Conservation (phyloP, 306 rosid species). For the Boehmeria nivea region DNA sequence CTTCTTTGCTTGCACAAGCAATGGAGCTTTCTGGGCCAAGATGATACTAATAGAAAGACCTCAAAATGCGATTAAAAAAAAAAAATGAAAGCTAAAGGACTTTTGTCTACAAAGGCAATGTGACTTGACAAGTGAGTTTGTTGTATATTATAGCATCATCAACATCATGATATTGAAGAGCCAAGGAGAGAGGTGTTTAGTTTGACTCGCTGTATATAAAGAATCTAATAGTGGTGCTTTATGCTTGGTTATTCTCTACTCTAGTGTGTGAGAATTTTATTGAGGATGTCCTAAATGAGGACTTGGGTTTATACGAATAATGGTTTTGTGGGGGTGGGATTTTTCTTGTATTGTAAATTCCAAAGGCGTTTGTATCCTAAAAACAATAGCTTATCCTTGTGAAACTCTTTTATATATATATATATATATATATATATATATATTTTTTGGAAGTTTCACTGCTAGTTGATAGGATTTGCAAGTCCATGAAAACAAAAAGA, state of each 20-base stretch:
- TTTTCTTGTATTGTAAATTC: slow-evolving; percentile 15
- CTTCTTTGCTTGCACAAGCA: slow-evolving; percentile 91
- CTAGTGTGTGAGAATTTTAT: slow-evolving; percentile 15
- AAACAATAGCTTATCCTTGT: no score
- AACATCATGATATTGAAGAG: slow-evolving; percentile 21
- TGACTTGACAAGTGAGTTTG: slow-evolving; percentile 17
- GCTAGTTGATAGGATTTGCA: no score
- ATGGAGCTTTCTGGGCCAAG: slow-evolving; percentile 99
- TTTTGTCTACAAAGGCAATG: no score
- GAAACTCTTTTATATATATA: no score
- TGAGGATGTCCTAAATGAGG: slow-evolving; percentile 18
- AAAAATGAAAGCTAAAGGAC: background rate
- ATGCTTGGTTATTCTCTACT: slow-evolving; percentile 13
- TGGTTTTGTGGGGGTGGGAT: slow-evolving; percentile 11
- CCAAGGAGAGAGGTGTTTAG: slow-evolving; percentile 19
- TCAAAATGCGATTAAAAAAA: background rate
- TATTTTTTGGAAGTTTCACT: no score
- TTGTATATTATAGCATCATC: slow-evolving; percentile 31
- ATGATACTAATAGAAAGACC: slow-evolving; percentile 16
- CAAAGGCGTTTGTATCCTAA: no score
- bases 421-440: no score
- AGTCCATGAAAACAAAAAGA: no score
- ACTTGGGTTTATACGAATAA: slow-evolving; percentile 31
- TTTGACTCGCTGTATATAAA: slow-evolving; percentile 40
- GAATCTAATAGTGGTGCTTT: slow-evolving; percentile 28